Evolutionary conservation across 2,329 filamentous ascomycete species (phyloP).

Genomic region (Ophiosphaerella narmari): DNA sequence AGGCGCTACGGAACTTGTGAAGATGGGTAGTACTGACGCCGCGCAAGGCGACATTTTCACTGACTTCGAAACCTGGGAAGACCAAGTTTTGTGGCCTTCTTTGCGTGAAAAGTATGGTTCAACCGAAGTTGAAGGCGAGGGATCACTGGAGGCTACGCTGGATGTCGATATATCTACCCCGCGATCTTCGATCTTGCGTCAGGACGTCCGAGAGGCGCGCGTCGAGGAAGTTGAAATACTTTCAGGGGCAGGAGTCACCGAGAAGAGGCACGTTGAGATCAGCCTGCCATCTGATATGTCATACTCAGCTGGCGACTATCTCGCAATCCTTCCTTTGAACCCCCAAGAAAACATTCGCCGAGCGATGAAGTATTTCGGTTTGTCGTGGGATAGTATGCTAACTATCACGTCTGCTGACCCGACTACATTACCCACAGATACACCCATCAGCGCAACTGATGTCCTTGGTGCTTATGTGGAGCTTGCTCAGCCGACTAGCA

Average conservation of each 20-base stretch:
- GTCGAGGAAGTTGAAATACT: slow-evolving; percentile 41
- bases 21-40: slow-evolving; percentile 43
- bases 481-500: slow-evolving; percentile 72
- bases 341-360: slow-evolving; percentile 64
- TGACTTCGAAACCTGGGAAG: slow-evolving; percentile 49
- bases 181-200: slow-evolving; percentile 41
- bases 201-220: slow-evolving; percentile 43
- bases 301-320: slow-evolving; percentile 76
- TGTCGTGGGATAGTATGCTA: slow-evolving; percentile 71
- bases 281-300: slow-evolving; percentile 54
- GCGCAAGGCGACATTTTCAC: slow-evolving; percentile 48
- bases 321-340: slow-evolving; percentile 75
- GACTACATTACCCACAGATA: slow-evolving; percentile 67
- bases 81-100: slow-evolving; percentile 44
- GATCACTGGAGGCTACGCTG: slow-evolving; percentile 31
- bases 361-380: slow-evolving; percentile 66
- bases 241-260: slow-evolving; percentile 26
- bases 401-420: slow-evolving; percentile 65
- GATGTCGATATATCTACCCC: slow-evolving; percentile 42
- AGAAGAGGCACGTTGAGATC: slow-evolving; percentile 51
- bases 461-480: slow-evolving; percentile 74
- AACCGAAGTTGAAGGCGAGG: slow-evolving; percentile 25
- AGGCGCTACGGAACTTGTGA: slow-evolving; percentile 38
- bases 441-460: slow-evolving; percentile 64
- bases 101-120: slow-evolving; percentile 39